These are phyloP conservation scores for Petrea volubilis DNA, from an alignment of 257 asterid genomes.

Conservation along the genomic window DNA sequence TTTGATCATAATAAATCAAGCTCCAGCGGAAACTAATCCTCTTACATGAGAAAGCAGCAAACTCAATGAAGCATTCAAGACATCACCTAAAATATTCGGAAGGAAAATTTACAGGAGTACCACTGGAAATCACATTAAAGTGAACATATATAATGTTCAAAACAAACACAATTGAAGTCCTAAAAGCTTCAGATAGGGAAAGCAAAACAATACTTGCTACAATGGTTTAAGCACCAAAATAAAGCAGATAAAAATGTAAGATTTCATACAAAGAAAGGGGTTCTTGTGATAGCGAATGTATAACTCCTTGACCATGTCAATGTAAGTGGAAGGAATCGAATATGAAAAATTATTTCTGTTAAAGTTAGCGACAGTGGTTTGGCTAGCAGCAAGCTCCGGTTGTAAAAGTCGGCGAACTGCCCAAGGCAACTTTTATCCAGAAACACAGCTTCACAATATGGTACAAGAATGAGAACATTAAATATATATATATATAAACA, in stretches of 20 bases:
- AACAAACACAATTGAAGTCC: neutral
- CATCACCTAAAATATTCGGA: neutral
- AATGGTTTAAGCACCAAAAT: neutral
- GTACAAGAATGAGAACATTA: conserved; percentile 19
- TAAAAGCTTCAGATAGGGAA: neutral
- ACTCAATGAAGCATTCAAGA: conserved; percentile 14
- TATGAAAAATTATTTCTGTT: conserved; percentile 2
- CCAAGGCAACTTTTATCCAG: neutral
- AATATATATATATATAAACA: neutral
- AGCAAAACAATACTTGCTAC: neutral
- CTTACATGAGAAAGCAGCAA: neutral
- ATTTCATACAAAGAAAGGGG: neutral
- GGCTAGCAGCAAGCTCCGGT: conserved; percentile 15
- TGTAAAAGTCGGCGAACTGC: conserved; percentile 21
- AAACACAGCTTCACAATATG: neutral
- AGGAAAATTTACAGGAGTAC: neutral
- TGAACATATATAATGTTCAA: neutral
- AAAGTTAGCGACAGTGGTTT: neutral
- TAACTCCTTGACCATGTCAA: conserved; percentile 11
- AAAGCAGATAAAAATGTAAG: neutral
- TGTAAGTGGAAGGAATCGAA: conserved; percentile 14
- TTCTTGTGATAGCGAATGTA: conserved; percentile 7
- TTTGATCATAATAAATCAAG: conserved; percentile 15
- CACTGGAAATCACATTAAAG: neutral
- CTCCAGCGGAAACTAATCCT: conserved; percentile 1